phyloP scores from a whole-genome alignment of 140 eudicot genomes.

The Stevia rebaudiana region DNA sequence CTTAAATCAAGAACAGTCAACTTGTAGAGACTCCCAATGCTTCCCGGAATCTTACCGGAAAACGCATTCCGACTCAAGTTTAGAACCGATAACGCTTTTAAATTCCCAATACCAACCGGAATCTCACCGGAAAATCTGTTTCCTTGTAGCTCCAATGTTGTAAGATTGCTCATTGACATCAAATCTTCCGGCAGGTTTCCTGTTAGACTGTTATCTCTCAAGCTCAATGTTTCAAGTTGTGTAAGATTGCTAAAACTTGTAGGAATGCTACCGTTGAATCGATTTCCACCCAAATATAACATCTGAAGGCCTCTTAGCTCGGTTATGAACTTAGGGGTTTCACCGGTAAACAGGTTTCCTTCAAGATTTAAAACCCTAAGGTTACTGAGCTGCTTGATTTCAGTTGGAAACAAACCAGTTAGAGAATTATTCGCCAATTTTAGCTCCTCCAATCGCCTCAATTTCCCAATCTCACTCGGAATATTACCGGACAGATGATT shows the following conservation, averaged over 20 bases:
- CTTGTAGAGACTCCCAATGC: conserved; percentile 57
- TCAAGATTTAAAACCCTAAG: conserved; percentile 61
- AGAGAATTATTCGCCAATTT: conserved; percentile 62
- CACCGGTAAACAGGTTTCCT: conserved; percentile 61
- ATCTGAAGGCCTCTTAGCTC: conserved; percentile 37
- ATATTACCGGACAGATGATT: conserved; percentile 53
- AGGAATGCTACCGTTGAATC: conserved; percentile 60
- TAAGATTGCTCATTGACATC: conserved; percentile 45
- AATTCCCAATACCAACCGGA: conserved; percentile 45
- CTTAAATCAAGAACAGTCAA: conserved; percentile 71
- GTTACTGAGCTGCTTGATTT: conserved; percentile 31
- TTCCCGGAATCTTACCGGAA: conserved; percentile 57
- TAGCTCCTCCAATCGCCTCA: conserved; percentile 53
- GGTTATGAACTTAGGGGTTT: conserved; percentile 48
- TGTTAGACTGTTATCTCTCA: conserved; percentile 54
- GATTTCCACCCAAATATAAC: conserved; percentile 62
- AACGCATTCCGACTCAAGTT: conserved; percentile 62
- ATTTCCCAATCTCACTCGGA: conserved; percentile 49
- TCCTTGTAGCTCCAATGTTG: conserved; percentile 41
- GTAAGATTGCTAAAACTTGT: conserved; percentile 40
- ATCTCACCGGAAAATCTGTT: conserved; percentile 55
- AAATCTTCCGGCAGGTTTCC: conserved; percentile 55
- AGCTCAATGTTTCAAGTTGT: conserved; percentile 44
- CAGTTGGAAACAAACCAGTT: conserved; percentile 52
- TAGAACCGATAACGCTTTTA: conserved; percentile 42